These are phyloP conservation scores for Backusella tarrabulga DNA, from an alignment of 192 early-diverging fungal species.

Conservation along the genomic window DNA sequence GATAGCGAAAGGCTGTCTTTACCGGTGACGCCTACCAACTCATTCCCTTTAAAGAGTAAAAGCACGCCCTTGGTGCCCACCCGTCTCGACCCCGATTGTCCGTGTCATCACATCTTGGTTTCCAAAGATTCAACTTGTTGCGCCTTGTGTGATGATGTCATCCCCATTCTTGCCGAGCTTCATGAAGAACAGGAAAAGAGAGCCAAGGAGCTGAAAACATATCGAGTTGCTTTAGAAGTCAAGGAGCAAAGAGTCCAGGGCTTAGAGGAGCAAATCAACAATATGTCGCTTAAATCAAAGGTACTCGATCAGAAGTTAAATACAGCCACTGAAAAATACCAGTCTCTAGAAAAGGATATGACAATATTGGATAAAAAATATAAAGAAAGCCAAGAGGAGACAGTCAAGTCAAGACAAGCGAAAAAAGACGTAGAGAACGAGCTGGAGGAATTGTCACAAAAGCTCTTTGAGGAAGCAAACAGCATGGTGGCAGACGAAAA, in stretches of 20 bases:
- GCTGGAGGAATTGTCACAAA: constrained; percentile 87
- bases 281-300: neutral
- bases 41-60: constrained; percentile 1
- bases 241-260: constrained; percentile 3
- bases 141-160: constrained; percentile 29
- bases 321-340: constrained; percentile 69
- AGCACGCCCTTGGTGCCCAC: neutral
- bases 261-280: neutral
- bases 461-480: constrained; percentile 94
- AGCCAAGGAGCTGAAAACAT: constrained; percentile 9
- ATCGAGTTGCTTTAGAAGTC: neutral
- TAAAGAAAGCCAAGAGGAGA: constrained; percentile 76
- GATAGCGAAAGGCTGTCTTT: constrained; percentile 11
- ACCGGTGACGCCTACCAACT: constrained; percentile 4
- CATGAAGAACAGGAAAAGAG: constrained; percentile 18
- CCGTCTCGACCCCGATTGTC: constrained; percentile 35
- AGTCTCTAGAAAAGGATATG: constrained; percentile 62
- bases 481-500: constrained; percentile 84
- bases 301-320: constrained; percentile 65
- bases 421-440: constrained; percentile 90
- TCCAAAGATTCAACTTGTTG: constrained; percentile 23
- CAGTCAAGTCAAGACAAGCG: constrained; percentile 80
- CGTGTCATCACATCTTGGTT: constrained; percentile 28
- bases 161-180: constrained; percentile 26
- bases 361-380: constrained; percentile 72